Percentiles rank a stretch among this genome's conserved stretches.
phyloP scores from a whole-genome alignment of 441 rosid genomes.

The Geranium incanum region DNA sequence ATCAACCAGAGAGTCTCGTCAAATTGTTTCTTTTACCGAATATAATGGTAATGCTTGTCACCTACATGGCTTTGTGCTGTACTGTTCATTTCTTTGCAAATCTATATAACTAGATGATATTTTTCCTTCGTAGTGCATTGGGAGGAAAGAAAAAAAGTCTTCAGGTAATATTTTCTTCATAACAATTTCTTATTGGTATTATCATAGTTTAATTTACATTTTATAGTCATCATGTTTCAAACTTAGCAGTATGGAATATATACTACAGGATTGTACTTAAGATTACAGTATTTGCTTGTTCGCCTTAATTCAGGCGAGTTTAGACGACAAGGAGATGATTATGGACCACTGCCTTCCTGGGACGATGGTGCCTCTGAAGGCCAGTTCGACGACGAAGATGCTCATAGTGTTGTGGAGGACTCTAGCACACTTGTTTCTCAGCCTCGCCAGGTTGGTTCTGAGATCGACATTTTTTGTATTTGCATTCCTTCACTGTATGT shows the following conservation, averaged over 20 bases:
- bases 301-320: slow-evolving; percentile 41
- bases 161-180: slow-evolving; percentile 43
- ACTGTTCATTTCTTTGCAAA: slow-evolving; percentile 17
- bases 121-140: slow-evolving; percentile 60
- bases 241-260: background rate
- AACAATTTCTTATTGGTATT: background rate
- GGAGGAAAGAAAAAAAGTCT: slow-evolving; percentile 48
- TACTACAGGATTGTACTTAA: background rate
- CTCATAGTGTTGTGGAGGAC: slow-evolving; percentile 53
- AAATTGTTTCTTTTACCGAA: slow-evolving; percentile 82
- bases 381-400: slow-evolving; percentile 43
- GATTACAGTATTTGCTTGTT: background rate
- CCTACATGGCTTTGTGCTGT: slow-evolving; percentile 8
- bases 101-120: slow-evolving; percentile 10
- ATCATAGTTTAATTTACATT: background rate
- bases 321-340: slow-evolving; percentile 39
- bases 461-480: background rate
- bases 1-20: slow-evolving; percentile 82
- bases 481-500: background rate
- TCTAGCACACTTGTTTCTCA: slow-evolving; percentile 59
- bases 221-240: background rate
- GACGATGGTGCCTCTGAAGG: slow-evolving; percentile 44
- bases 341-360: slow-evolving; percentile 53
- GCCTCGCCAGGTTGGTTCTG: slow-evolving; percentile 71
- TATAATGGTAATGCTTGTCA: slow-evolving; percentile 48